Evolutionary conservation across 2,329 filamentous ascomycete genomes (phyloP).

Genomic region (Pyricularia sp.): DNA sequence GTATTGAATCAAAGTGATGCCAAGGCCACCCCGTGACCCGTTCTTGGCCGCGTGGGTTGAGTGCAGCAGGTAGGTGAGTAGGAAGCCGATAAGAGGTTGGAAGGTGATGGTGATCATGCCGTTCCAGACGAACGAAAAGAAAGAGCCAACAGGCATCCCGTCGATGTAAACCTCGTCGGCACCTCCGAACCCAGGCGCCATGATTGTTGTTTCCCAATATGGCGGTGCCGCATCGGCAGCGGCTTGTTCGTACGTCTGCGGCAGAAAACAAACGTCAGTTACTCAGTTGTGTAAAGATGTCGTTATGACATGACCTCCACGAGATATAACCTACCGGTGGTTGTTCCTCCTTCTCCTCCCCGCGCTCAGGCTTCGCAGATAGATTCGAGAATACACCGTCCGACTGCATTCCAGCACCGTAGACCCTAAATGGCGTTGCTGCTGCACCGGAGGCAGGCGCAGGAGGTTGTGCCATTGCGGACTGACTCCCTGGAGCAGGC

Average conservation of each 20-base stretch:
- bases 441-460: constrained; percentile 6
- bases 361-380: constrained; percentile 77
- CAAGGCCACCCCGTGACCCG: constrained; percentile 85
- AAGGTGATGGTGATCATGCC: constrained; percentile 97
- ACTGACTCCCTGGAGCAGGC: constrained; percentile 16
- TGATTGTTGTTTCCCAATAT: constrained; percentile 98
- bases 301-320: not conserved
- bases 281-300: constrained; percentile 14
- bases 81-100: constrained; percentile 81
- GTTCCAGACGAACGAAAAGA: constrained; percentile 87
- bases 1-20: constrained; percentile 91
- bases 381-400: constrained; percentile 97
- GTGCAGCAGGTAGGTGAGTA: constrained; percentile 95
- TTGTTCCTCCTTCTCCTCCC: constrained; percentile 74
- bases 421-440: constrained; percentile 40
- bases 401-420: constrained; percentile 68
- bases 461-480: constrained; percentile 15
- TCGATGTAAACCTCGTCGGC: constrained; percentile 95
- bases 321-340: constrained; percentile 64
- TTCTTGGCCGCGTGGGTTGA: constrained; percentile 98
- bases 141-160: constrained; percentile 81
- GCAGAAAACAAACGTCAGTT: constrained; percentile 15
- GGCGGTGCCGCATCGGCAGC: constrained; percentile 92
- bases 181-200: constrained; percentile 83
- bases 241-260: constrained; percentile 92